Evolutionary conservation across 139 green algal species (phyloP).

Genomic region (Chlorella sp.): DNA sequence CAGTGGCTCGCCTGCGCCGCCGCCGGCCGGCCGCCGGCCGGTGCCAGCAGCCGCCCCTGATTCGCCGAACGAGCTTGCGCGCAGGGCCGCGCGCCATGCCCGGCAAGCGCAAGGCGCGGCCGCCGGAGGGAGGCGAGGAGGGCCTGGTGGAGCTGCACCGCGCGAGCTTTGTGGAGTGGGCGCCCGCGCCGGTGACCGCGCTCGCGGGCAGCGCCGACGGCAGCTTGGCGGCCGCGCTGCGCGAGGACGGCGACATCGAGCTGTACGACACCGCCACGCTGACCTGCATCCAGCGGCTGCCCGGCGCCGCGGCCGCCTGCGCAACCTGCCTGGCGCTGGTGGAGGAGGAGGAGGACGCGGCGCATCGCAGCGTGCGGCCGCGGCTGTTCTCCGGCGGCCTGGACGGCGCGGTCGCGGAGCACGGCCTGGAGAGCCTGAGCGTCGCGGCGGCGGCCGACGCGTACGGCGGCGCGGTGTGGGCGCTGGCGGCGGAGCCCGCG

Average conservation of each 20-base stretch:
- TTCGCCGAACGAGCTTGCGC: too few relatives aligned
- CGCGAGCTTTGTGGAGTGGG: slow-evolving; percentile 76
- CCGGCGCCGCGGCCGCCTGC: slow-evolving; percentile 55
- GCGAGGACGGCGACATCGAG: slow-evolving; percentile 86
- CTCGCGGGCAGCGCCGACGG: slow-evolving; percentile 70
- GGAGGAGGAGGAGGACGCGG: slow-evolving; percentile 34
- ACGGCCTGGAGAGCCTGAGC: slow-evolving; percentile 50
- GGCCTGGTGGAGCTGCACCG: slow-evolving; percentile 78
- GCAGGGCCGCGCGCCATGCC: too few relatives aligned
- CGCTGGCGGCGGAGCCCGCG: slow-evolving; percentile 61
- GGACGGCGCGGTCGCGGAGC: slow-evolving; percentile 76
- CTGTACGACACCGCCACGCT: slow-evolving; percentile 72
- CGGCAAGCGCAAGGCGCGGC: too few relatives aligned
- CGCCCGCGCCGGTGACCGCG: slow-evolving; percentile 66
- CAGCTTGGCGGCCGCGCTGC: slow-evolving; percentile 66
- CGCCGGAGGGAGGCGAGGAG: too few relatives aligned
- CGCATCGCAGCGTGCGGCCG: slow-evolving; percentile 30
- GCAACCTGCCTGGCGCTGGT: slow-evolving; percentile 75
- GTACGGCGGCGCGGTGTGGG: slow-evolving; percentile 87
- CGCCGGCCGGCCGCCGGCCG: too few relatives aligned
- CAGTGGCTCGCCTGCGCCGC: too few relatives aligned
- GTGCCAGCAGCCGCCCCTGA: too few relatives aligned
- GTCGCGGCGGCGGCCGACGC: slow-evolving; percentile 55
- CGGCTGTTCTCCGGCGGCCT: slow-evolving; percentile 74
- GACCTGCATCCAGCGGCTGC: slow-evolving; percentile 66